Evolutionary conservation across 148 eudicot genomes (phyloP).

Genomic region (Rhododendron williamsianum): DNA sequence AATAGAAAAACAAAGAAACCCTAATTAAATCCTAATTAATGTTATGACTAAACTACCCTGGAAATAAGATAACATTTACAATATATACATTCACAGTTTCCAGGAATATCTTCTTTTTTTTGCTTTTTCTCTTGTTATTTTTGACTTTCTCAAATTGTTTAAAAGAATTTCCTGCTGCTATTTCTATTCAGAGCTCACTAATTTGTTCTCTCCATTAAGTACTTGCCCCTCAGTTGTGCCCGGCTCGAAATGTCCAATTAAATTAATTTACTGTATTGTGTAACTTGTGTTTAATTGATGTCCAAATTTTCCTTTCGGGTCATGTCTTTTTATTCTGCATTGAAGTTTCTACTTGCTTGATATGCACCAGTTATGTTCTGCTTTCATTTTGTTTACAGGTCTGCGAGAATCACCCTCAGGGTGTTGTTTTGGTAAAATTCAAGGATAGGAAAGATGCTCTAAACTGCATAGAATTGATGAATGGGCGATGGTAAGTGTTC

Average conservation of each 20-base stretch:
- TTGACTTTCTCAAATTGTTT: not conserved
- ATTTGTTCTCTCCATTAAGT: not conserved
- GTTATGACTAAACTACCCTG: too few species aligned
- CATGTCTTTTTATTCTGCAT: not conserved
- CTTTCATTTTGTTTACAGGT: conserved; percentile 44
- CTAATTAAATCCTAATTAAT: too few species aligned
- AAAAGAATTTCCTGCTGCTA: not conserved
- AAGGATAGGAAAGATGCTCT: conserved; percentile 83
- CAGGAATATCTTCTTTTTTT: not conserved
- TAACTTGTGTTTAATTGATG: not conserved
- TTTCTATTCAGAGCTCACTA: not conserved
- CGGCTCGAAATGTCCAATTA: not conserved
- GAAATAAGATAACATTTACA: too few species aligned
- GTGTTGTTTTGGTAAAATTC: conserved; percentile 82
- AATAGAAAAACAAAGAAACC: too few species aligned
- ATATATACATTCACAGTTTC: not conserved
- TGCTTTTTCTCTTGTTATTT: not conserved
- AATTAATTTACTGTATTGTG: not conserved
- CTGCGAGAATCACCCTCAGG: conserved; percentile 92
- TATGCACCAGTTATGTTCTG: conserved; percentile 4
- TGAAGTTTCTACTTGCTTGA: not conserved
- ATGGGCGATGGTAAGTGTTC: conserved; percentile 80
- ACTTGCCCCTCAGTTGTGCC: not conserved
- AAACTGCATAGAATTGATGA: conserved; percentile 80
- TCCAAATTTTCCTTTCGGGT: not conserved